phyloP scores from a whole-genome alignment of 345 rosid species.

The Melaleuca alternifolia region DNA sequence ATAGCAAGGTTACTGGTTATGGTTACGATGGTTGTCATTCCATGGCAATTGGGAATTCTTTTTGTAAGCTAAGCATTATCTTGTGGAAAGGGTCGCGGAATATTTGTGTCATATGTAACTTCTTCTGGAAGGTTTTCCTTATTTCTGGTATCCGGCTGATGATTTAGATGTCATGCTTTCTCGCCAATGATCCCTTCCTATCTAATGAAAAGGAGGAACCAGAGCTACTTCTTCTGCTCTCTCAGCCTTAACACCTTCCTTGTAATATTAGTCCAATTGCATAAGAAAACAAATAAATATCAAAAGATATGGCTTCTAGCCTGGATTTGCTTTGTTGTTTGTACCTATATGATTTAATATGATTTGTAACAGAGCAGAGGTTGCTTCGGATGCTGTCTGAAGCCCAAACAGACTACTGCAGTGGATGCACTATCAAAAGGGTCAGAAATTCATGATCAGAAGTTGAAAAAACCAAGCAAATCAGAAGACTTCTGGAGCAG shows the following conservation, averaged over 20 bases:
- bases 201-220: background rate
- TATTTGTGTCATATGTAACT: background rate
- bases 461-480: slow-evolving; percentile 26
- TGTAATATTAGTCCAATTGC: background rate
- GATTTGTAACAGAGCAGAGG: slow-evolving; percentile 84
- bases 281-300: background rate
- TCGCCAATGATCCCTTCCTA: background rate
- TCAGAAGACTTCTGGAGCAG: slow-evolving; percentile 59
- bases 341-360: background rate
- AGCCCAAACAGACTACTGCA: slow-evolving; percentile 13
- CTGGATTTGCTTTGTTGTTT: background rate
- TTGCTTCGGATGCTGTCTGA: slow-evolving; percentile 58
- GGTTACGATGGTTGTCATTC: background rate
- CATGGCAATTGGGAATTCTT: background rate
- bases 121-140: background rate
- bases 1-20: background rate
- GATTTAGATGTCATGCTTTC: background rate
- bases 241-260: background rate
- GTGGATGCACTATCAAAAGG: slow-evolving; percentile 21
- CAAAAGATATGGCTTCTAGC: background rate
- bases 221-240: background rate
- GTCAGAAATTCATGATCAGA: slow-evolving; percentile 1
- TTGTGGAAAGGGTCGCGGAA: background rate
- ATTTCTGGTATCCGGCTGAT: background rate
- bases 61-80: background rate